Evolutionary conservation across 805 yeast genomes (phyloP), one percentile per base, ranked within the genome.

Genomic region (Candida morakotiae): DNA sequence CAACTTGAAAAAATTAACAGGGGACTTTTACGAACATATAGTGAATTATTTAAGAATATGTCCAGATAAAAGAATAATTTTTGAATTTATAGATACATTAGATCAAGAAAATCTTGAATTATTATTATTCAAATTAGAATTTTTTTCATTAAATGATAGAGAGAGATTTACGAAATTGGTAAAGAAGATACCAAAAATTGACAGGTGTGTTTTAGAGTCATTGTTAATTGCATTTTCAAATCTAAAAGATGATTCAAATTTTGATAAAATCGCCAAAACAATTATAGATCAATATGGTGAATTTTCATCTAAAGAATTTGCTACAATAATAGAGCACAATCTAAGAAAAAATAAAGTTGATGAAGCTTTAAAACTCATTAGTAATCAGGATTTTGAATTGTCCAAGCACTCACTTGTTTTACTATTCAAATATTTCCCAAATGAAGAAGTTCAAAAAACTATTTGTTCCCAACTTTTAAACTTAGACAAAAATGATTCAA

Each of bases 121-220:
- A 4, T n/a, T 21, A 27, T 25, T 14, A 4, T 36, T 23, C 14
- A 27, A 31, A 22, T 30, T 36, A 24, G 34, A 36, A 16, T 26
- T 36, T 16, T 36, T n/a, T 28, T 35, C 27, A 18, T 11, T 11
- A 9, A 5, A 30, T 11, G 16, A 25, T 14, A 20, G 15, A 7
- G 19, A 35, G 42, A 30, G 46, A 31, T 52, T 55, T 35, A 51
- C 52, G n/a, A 22, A 17, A 10, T 45, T 60, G 17, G 41, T 58
- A 5, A 45, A 48, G 21, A 34, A 40, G 22, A 42, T 63, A 13
- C 40, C 34, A n/a, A 52, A 67, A 6, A 42, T 65, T n/a, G 44
- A 48, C 20, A 43, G 69, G 17, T 55, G 53, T 47, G 53, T 67
- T 2, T 43, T 66, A 5, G 54, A 67, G 4, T 56, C 55, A 42